phyloP scores from a whole-genome alignment of 768 basidiomycete species.

The Arthromyces matolae region DNA sequence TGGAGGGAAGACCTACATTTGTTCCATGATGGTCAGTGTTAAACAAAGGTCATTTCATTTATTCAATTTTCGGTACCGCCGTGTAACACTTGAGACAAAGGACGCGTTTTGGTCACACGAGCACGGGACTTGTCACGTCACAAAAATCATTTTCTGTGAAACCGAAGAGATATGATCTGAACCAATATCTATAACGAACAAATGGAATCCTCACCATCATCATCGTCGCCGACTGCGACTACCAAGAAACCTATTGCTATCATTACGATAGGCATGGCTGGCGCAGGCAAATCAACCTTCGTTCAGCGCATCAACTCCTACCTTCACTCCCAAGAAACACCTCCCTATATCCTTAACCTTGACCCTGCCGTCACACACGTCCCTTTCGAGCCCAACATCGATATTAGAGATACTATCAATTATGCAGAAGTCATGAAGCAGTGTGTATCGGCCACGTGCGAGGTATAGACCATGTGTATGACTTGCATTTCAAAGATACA shows the following conservation, averaged over 20 bases:
- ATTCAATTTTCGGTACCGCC: too few relatives aligned
- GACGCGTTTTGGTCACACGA: too few relatives aligned
- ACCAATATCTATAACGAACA: not conserved
- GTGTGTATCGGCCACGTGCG: conserved; percentile 50
- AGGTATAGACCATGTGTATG: conserved; percentile 16
- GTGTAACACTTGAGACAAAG: too few relatives aligned
- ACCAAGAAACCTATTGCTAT: conserved; percentile 75
- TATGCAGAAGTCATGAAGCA: conserved; percentile 99
- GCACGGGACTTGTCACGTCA: too few relatives aligned
- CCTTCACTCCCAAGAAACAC: conserved; percentile 66
- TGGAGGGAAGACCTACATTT: conserved; percentile 16
- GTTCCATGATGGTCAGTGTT: conserved; percentile 19
- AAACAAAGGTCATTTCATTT: too few relatives aligned
- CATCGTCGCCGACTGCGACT: too few relatives aligned
- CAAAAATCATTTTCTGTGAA: too few relatives aligned
- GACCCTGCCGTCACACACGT: conserved; percentile 92
- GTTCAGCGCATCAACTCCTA: conserved; percentile 93
- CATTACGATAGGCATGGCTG: conserved; percentile 94
- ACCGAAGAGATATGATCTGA: too few relatives aligned
- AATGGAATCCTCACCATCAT: conserved; percentile 18
- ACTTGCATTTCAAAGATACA: conserved; percentile 64
- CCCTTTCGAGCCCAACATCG: conserved; percentile 95
- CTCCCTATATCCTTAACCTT: conserved; percentile 95
- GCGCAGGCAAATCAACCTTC: conserved; percentile 96
- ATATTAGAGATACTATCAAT: conserved; percentile 96